Evolutionary conservation across 306 rosid genomes (phyloP).

Genomic region (Lathyrus tuberosus): DNA sequence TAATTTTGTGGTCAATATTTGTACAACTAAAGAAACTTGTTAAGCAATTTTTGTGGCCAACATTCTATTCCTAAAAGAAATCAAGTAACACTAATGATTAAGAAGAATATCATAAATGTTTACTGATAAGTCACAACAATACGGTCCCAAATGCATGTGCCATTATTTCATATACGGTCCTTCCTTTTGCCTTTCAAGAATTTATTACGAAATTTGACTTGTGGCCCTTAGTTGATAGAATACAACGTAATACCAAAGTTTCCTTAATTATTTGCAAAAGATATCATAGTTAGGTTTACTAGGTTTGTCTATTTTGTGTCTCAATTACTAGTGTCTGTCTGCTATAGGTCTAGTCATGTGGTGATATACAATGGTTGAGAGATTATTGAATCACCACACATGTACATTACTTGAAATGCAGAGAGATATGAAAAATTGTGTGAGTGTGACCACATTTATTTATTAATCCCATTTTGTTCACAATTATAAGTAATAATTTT

Average conservation of each 20-base stretch:
- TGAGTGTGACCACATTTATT: too few relatives aligned
- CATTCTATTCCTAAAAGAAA: constrained; percentile 44
- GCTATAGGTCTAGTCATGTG: constrained; percentile 28
- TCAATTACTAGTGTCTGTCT: constrained; percentile 32
- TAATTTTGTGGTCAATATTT: constrained; percentile 40
- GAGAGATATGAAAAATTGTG: too few relatives aligned
- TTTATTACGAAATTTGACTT: constrained; percentile 48
- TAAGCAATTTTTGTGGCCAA: constrained; percentile 46
- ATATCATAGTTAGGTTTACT: constrained; percentile 35
- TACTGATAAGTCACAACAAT: constrained; percentile 48
- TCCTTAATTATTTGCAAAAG: constrained; percentile 36
- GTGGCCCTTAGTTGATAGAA: constrained; percentile 43
- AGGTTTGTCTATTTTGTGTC: constrained; percentile 32
- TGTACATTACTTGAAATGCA: too few relatives aligned
- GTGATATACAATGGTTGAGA: constrained; percentile 26
- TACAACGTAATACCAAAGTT: constrained; percentile 25
- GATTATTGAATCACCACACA: neutral
- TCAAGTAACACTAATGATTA: constrained; percentile 35
- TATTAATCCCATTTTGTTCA: too few relatives aligned
- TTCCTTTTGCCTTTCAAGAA: constrained; percentile 46
- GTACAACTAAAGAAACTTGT: constrained; percentile 37
- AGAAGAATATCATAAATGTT: constrained; percentile 43
- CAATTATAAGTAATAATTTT: too few relatives aligned
- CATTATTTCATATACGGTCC: constrained; percentile 40
- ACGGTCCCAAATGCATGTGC: constrained; percentile 51